phyloP scores from a whole-genome alignment of 495 filamentous ascomycete genomes.

The Aspergillus ostianus region DNA sequence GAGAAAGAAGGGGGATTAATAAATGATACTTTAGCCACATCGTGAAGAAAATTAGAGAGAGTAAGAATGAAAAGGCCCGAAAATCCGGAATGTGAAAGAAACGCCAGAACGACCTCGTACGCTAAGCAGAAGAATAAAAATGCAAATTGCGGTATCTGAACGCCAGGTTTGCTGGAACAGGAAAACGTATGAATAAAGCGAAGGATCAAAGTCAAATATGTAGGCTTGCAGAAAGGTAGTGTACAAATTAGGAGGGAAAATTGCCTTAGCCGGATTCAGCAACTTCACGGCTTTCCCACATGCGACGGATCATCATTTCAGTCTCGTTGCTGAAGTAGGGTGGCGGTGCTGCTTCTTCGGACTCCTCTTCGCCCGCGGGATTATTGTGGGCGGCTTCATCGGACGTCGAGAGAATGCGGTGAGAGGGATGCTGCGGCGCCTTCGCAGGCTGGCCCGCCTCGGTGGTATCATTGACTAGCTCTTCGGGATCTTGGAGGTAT shows the following conservation, averaged over 20 bases:
- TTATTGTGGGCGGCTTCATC: slow-evolving; percentile 29
- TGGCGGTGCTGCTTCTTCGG: slow-evolving; percentile 20
- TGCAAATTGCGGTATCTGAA: slow-evolving; percentile 5
- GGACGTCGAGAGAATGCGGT: slow-evolving; percentile 43
- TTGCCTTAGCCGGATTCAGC: slow-evolving; percentile 32
- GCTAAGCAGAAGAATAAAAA: slow-evolving; percentile 12
- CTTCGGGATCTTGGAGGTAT: slow-evolving; percentile 31
- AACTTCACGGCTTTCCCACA: slow-evolving; percentile 49
- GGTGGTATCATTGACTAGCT: slow-evolving; percentile 30
- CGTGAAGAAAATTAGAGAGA: background rate
- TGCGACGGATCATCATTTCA: slow-evolving; percentile 47
- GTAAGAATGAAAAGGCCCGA: background rate
- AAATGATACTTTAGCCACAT: background rate
- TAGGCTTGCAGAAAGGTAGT: slow-evolving; percentile 7
- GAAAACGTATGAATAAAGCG: background rate
- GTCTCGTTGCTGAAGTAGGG: slow-evolving; percentile 26
- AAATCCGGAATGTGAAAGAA: background rate
- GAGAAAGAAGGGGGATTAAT: no score
- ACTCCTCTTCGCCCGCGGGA: slow-evolving; percentile 24
- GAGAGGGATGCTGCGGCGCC: slow-evolving; percentile 36
- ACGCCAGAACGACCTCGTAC: slow-evolving; percentile 1
- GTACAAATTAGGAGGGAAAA: slow-evolving; percentile 2
- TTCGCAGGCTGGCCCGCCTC: slow-evolving; percentile 21
- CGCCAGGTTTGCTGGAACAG: slow-evolving; percentile 6
- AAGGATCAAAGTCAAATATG: background rate